Conservation (phyloP, 179 eudicot genomes). For the Beta macrorhiza region DNA sequence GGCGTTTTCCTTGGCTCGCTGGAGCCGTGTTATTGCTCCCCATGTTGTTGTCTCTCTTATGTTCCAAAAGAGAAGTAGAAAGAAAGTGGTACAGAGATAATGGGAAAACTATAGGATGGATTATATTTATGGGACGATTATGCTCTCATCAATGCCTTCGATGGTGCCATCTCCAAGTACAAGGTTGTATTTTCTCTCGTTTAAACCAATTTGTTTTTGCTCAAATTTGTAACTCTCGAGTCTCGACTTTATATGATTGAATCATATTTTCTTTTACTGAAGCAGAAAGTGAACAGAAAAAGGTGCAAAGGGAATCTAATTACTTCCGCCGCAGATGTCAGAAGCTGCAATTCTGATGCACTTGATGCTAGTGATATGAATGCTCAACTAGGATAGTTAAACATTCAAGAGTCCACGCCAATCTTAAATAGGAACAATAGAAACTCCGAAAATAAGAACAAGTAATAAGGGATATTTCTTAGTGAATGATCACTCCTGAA, state of each 20-base stretch:
- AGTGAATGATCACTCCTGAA: no score
- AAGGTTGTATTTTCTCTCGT: slow-evolving; percentile 38
- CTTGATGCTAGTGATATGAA: slow-evolving; percentile 17
- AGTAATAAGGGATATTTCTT: no score
- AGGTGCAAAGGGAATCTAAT: slow-evolving; percentile 29
- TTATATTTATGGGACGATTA: slow-evolving; percentile 64
- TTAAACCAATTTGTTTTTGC: neutral
- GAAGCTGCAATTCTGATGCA: slow-evolving; percentile 23
- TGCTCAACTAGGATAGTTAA: no score
- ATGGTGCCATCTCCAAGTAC: slow-evolving; percentile 24
- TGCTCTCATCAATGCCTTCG: slow-evolving; percentile 59
- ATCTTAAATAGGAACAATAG: no score
- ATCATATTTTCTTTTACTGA: neutral
- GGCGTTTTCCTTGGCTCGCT: no score
- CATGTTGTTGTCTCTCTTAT: no score
- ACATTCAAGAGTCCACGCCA: no score
- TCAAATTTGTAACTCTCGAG: neutral
- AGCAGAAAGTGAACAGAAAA: slow-evolving; percentile 54
- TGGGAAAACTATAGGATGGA: slow-evolving; percentile 47
- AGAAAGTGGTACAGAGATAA: slow-evolving; percentile 11
- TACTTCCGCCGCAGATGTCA: slow-evolving; percentile 25
- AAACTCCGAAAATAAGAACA: no score
- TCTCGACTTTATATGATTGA: neutral
- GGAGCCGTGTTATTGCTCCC: no score
- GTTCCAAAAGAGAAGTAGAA: neutral